A percentile compares a stretch with the other conserved stretches of the same genome.
These are phyloP conservation scores for Arxiozyma heterogenica DNA, from an alignment of 1,139 yeast species.

Conservation along the genomic window DNA sequence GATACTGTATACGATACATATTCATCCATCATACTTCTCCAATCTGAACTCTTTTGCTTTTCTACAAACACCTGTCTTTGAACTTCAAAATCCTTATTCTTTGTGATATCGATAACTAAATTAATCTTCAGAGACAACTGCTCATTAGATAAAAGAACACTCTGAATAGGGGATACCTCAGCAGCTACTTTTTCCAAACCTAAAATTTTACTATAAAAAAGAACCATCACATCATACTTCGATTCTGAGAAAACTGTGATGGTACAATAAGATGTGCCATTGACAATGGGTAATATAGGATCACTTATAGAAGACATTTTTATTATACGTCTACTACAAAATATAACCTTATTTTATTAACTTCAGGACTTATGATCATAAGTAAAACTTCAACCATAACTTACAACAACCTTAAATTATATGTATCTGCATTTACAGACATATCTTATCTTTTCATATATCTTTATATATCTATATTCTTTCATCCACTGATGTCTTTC, in stretches of 20 bases:
- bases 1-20: slow-evolving; percentile 28
- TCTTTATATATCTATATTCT: too few species aligned
- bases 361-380: background rate
- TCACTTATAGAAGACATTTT: background rate
- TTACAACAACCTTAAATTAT: background rate
- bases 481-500: background rate
- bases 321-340: too few species aligned
- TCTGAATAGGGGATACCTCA: background rate
- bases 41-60: slow-evolving; percentile 20
- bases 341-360: background rate
- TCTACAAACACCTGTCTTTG: slow-evolving; percentile 8
- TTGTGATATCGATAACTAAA: slow-evolving; percentile 12
- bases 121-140: slow-evolving; percentile 16
- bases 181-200: slow-evolving; percentile 12
- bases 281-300: slow-evolving; percentile 20
- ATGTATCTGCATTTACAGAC: background rate
- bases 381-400: background rate
- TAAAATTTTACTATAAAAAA: slow-evolving; percentile 21
- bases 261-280: slow-evolving; percentile 26
- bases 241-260: slow-evolving; percentile 22
- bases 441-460: too few species aligned
- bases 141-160: slow-evolving; percentile 12
- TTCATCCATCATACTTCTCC: slow-evolving; percentile 30
- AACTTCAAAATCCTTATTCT: slow-evolving; percentile 8
- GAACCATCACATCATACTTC: slow-evolving; percentile 16